phyloP scores from a whole-genome alignment of 1,284 basidiomycete genomes.

The Porogramme epimiltina region DNA sequence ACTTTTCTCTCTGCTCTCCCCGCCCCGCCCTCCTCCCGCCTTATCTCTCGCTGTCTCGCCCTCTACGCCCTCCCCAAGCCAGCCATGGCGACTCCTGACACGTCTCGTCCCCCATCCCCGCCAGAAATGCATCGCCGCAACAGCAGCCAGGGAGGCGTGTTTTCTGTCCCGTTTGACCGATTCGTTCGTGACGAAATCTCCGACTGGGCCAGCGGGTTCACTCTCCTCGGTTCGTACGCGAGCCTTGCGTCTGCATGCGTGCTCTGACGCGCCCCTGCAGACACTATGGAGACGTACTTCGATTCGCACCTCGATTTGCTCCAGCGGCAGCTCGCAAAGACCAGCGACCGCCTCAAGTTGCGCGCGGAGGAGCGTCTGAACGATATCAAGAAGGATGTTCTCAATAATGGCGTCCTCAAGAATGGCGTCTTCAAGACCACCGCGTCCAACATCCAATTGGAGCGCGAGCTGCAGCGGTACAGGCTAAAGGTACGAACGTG shows the following conservation, averaged over 20 bases:
- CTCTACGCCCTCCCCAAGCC: not conserved
- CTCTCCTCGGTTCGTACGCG: constrained; percentile 59
- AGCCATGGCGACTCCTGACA: constrained; percentile 28
- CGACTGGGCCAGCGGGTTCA: constrained; percentile 65
- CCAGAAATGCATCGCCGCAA: constrained; percentile 23
- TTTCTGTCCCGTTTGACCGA: constrained; percentile 53
- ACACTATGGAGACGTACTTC: constrained; percentile 88
- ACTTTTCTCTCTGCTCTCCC: constrained; percentile 9
- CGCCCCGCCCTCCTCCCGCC: not conserved
- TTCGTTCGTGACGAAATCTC: constrained; percentile 54
- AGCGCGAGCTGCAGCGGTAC: constrained; percentile 82
- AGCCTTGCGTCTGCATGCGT: not conserved
- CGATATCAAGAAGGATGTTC: constrained; percentile 36
- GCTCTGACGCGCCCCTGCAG: constrained; percentile 39
- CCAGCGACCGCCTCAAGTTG: constrained; percentile 79
- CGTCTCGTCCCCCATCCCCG: constrained; percentile 34
- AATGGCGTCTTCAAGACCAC: constrained; percentile 60
- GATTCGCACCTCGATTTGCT: constrained; percentile 90
- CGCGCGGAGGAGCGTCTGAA: constrained; percentile 69
- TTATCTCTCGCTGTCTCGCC: constrained; percentile 14
- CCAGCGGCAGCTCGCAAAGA: constrained; percentile 85
- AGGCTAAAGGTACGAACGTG: constrained; percentile 56
- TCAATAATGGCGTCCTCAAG: constrained; percentile 36
- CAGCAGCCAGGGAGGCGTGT: constrained; percentile 41
- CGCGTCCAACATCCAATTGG: constrained; percentile 77